Evolutionary conservation across 2,329 filamentous ascomycete species (phyloP).

Genomic region (Ophiostoma sp.): DNA sequence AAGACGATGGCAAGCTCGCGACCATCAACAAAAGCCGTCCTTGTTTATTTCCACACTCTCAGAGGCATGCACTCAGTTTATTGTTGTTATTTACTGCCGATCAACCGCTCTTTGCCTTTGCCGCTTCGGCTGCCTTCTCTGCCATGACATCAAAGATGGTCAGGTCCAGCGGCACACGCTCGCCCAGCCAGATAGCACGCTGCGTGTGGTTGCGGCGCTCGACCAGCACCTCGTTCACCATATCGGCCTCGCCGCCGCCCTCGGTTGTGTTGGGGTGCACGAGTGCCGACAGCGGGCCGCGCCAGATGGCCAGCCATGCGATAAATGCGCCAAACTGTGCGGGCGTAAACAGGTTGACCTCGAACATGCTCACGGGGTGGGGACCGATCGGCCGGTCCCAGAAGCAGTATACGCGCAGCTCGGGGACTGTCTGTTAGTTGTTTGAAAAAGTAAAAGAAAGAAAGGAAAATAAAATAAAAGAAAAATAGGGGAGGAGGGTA

Average conservation of each 20-base stretch:
- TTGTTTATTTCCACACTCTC: too few relatives aligned
- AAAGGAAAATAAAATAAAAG: background rate
- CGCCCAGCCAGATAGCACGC: conserved; percentile 69
- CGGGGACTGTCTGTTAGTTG: conserved; percentile 57
- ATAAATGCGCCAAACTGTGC: conserved; percentile 86
- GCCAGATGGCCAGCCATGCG: conserved; percentile 75
- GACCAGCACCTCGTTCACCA: conserved; percentile 31
- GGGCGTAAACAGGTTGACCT: conserved; percentile 82
- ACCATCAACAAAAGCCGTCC: background rate
- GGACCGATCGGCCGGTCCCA: conserved; percentile 76
- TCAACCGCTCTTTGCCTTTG: background rate
- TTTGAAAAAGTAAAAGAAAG: background rate
- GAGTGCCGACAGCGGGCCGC: conserved; percentile 72
- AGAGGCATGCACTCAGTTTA: background rate
- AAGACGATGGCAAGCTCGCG: background rate
- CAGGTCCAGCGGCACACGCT: conserved; percentile 57
- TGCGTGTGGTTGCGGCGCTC: conserved; percentile 58
- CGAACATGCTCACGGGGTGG: conserved; percentile 83
- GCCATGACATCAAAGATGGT: conserved; percentile 41
- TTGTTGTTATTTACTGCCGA: background rate
- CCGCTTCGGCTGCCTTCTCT: conserved; percentile 11
- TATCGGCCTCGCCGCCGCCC: conserved; percentile 29
- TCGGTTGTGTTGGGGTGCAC: conserved; percentile 76
- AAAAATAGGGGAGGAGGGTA: background rate
- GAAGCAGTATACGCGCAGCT: conserved; percentile 73